These are phyloP conservation scores for Globisporangium camurandrum DNA, from an alignment of 352 stramenopile species.

Conservation along the genomic window DNA sequence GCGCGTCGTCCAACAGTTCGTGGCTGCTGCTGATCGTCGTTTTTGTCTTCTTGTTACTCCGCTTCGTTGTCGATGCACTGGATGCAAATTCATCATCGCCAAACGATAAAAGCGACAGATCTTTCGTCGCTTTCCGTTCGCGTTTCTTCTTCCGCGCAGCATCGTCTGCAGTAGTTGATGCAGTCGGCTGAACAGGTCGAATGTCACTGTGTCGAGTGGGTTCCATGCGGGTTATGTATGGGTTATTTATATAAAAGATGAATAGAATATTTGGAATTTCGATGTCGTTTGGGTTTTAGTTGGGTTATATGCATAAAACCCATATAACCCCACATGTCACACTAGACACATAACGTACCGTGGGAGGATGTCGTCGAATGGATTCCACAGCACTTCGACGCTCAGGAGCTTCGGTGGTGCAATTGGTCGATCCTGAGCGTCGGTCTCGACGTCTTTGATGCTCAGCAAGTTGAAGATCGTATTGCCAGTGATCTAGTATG, in stretches of 20 bases:
- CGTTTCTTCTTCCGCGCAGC: conserved; percentile 62
- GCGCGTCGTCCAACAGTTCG: conserved; percentile 54
- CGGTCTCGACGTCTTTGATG: conserved; percentile 83
- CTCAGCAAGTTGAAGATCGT: conserved; percentile 98
- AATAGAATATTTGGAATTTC: too few species aligned
- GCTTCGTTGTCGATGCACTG: conserved; percentile 40
- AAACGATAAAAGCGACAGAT: conserved; percentile 95
- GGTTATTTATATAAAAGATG: too few species aligned
- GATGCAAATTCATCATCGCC: conserved; percentile 84
- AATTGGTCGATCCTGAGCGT: conserved; percentile 72
- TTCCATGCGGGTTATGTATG: too few species aligned
- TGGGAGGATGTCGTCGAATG: conserved; percentile 93
- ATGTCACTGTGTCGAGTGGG: conserved; percentile 11
- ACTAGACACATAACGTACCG: conserved; percentile 16
- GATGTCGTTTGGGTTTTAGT: too few species aligned
- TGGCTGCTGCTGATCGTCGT: too few species aligned
- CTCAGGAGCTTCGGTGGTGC: conserved; percentile 70
- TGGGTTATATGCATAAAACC: neutral
- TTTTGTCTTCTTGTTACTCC: conserved; percentile 44
- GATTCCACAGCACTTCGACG: conserved; percentile 91
- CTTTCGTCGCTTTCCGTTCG: conserved; percentile 88
- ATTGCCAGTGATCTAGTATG: conserved; percentile 83
- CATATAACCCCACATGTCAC: neutral
- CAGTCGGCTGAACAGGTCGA: conserved; percentile 12
- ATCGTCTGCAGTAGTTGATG: conserved; percentile 16